phyloP scores from a whole-genome alignment of 257 asterid genomes.

The Solanum lycopersicoides region DNA sequence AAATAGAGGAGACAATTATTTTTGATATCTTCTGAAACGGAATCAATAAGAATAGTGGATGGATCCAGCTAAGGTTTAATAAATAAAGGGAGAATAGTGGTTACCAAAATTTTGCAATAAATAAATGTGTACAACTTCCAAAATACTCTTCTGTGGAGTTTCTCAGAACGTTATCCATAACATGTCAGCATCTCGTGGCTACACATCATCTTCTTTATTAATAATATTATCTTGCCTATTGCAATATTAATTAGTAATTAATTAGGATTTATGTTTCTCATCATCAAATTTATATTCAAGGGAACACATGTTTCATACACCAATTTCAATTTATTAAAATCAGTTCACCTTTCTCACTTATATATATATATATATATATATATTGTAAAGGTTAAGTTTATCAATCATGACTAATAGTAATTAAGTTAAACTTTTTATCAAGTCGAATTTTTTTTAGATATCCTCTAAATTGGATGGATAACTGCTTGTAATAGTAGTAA shows the following conservation, averaged over 20 bases:
- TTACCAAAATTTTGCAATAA: background rate
- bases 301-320: background rate
- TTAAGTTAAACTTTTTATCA: background rate
- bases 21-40: too few species aligned
- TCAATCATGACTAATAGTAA: background rate
- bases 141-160: background rate
- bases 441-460: background rate
- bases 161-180: background rate
- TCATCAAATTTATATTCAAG: background rate
- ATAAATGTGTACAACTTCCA: background rate
- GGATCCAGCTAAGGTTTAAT: background rate
- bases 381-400: background rate
- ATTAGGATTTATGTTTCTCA: background rate
- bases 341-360: background rate
- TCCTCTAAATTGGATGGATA: background rate
- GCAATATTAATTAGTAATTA: too few species aligned
- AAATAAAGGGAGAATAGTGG: background rate
- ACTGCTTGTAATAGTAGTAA: background rate
- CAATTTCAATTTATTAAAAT: too few species aligned
- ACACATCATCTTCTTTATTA: conserved; percentile 4
- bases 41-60: background rate
- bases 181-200: conserved; percentile 7
- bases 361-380: too few species aligned
- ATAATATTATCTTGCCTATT: too few species aligned
- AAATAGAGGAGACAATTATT: too few species aligned